phyloP scores from a whole-genome alignment of 352 stramenopile genomes.

The Poterioochromonas sp. region DNA sequence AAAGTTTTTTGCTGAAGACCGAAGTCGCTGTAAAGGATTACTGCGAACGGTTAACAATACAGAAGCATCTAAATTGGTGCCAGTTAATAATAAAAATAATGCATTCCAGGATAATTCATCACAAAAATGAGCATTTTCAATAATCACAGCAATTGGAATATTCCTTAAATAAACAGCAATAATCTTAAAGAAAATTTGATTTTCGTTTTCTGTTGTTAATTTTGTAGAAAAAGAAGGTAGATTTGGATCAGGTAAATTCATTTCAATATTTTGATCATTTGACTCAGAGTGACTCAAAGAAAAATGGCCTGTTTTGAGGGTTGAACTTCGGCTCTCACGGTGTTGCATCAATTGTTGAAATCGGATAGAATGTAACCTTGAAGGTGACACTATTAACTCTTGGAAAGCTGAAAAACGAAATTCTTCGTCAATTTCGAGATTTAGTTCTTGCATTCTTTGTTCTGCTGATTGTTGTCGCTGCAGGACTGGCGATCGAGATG shows the following conservation, averaged over 20 bases:
- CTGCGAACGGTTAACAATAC: neutral
- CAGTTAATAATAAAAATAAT: slow-evolving; percentile 1
- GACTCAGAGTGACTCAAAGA: neutral
- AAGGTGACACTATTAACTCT: too few relatives aligned
- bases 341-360: too few relatives aligned
- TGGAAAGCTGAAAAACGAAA: neutral
- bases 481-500: neutral
- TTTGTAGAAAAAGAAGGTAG: neutral
- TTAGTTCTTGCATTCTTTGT: neutral
- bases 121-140: slow-evolving; percentile 27
- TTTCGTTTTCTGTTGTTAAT: neutral
- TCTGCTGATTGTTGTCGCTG: neutral
- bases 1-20: neutral
- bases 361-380: too few relatives aligned
- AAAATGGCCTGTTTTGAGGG: neutral
- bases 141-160: neutral
- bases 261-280: neutral
- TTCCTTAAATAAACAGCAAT: neutral
- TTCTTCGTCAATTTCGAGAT: neutral
- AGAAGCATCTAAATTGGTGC: neutral
- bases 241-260: neutral
- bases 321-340: too few relatives aligned
- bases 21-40: neutral
- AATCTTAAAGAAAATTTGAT: neutral
- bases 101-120: slow-evolving; percentile 27